Conservation (phyloP, 2,329 filamentous ascomycete species). For the Neodidymelliopsis sp. region DNA sequence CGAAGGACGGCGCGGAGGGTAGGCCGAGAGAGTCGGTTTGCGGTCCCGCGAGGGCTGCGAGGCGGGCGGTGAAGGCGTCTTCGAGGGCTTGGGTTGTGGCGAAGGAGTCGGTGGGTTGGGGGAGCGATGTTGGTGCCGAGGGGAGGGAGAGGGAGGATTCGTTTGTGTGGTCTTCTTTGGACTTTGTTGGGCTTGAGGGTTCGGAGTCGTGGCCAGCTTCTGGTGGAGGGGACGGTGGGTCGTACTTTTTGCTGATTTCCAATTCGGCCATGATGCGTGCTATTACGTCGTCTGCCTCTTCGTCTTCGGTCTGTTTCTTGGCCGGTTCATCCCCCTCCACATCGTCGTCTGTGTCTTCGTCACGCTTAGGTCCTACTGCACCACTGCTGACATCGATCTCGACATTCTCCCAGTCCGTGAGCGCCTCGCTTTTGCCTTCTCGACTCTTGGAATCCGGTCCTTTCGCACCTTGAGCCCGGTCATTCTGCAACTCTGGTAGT, state of each 20-base stretch:
- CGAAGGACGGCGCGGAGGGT: slow-evolving; percentile 57
- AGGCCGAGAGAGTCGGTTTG: slow-evolving; percentile 44
- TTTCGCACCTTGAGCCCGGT: slow-evolving; percentile 12
- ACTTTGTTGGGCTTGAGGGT: background rate
- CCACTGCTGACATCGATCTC: slow-evolving; percentile 40
- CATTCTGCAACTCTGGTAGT: slow-evolving; percentile 44
- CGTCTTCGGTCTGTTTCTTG: slow-evolving; percentile 42
- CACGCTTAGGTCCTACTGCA: slow-evolving; percentile 23
- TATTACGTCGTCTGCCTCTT: slow-evolving; percentile 57
- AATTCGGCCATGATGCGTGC: slow-evolving; percentile 56
- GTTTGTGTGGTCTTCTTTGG: slow-evolving; percentile 16
- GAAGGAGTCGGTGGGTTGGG: slow-evolving; percentile 36
- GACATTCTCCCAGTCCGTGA: slow-evolving; percentile 44
- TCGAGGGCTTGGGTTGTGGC: slow-evolving; percentile 47
- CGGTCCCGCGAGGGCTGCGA: slow-evolving; percentile 50
- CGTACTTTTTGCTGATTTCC: slow-evolving; percentile 53
- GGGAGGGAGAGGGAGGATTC: slow-evolving; percentile 46
- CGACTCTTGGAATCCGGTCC: background rate
- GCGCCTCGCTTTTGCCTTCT: slow-evolving; percentile 19
- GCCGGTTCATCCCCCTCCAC: slow-evolving; percentile 23
- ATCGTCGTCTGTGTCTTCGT: slow-evolving; percentile 28
- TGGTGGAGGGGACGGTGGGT: slow-evolving; percentile 32
- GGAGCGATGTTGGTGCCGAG: slow-evolving; percentile 48
- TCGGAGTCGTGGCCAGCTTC: slow-evolving; percentile 18
- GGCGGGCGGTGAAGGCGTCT: slow-evolving; percentile 55